These are phyloP conservation scores for Strobilomyces dryophilus DNA, from an alignment of 768 basidiomycete species.

Conservation along the genomic window DNA sequence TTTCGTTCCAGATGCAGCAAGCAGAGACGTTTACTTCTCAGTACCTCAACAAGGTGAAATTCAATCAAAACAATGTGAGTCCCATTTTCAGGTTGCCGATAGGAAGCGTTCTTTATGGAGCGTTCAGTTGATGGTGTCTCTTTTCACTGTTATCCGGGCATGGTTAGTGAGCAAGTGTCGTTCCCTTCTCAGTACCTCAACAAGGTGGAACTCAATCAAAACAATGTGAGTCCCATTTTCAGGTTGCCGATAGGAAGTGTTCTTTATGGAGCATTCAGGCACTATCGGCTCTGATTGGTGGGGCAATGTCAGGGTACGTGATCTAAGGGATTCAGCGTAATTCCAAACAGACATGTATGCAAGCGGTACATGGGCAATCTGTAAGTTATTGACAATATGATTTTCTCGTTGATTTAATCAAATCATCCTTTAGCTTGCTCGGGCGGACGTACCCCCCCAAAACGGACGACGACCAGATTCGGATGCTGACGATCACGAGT, in stretches of 20 bases:
- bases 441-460: too few species aligned
- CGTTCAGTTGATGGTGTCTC: constrained; percentile 61
- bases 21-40: constrained; percentile 49
- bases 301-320: constrained; percentile 65
- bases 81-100: neutral
- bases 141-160: constrained; percentile 71
- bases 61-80: neutral
- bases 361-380: constrained; percentile 71
- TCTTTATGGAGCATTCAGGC: constrained; percentile 59
- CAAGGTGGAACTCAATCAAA: constrained; percentile 45
- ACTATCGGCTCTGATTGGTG: constrained; percentile 72
- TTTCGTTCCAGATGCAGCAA: constrained; percentile 45
- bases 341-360: constrained; percentile 6
- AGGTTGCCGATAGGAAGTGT: constrained; percentile 32
- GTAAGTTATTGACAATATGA: constrained; percentile 30
- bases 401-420: constrained; percentile 22
- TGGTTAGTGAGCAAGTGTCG: constrained; percentile 46
- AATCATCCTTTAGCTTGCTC: too few species aligned
- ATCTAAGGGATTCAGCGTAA: neutral
- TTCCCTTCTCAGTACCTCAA: constrained; percentile 54
- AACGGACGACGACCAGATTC: too few species aligned
- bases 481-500: too few species aligned
- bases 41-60: constrained; percentile 55
- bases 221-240: neutral
- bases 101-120: constrained; percentile 54